These are phyloP conservation scores for Leucocoprinus leucothites DNA, from an alignment of 768 basidiomycete species.

Conservation along the genomic window DNA sequence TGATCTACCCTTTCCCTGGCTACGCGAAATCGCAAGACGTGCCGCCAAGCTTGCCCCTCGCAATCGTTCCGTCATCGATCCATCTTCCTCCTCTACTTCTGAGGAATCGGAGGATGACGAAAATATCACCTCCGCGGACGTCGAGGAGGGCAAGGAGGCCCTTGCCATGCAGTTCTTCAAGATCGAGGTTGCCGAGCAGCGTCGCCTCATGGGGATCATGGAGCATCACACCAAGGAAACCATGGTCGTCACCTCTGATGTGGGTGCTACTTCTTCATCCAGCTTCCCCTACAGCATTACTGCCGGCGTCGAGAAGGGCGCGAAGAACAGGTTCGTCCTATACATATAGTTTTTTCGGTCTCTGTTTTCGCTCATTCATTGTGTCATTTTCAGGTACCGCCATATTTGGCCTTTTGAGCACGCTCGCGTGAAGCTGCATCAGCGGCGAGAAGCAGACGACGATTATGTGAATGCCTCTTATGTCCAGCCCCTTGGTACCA, in stretches of 20 bases:
- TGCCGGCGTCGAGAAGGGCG: constrained; percentile 91
- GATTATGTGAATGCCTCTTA: constrained; percentile 97
- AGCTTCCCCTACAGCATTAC: constrained; percentile 89
- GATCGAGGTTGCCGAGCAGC: constrained; percentile 89
- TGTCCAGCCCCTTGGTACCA: constrained; percentile 83
- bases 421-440: constrained; percentile 75
- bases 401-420: constrained; percentile 99
- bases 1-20: constrained; percentile 80
- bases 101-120: constrained; percentile 31
- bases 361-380: constrained; percentile 1
- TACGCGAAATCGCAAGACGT: constrained; percentile 65
- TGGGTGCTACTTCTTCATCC: constrained; percentile 12
- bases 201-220: constrained; percentile 87
- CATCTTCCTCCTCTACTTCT: constrained; percentile 20
- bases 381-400: constrained; percentile 59
- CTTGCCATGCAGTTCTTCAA: constrained; percentile 93
- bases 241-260: constrained; percentile 20
- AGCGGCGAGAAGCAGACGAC: constrained; percentile 37
- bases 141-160: constrained; percentile 71
- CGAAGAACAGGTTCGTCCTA: constrained; percentile 75
- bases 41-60: constrained; percentile 30
- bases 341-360: background rate
- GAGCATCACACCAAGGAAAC: constrained; percentile 79
- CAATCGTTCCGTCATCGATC: constrained; percentile 18
- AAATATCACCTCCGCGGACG: constrained; percentile 28